These are phyloP conservation scores for Ormosia semicastrata DNA, from an alignment of 306 rosid species.

Conservation along the genomic window DNA sequence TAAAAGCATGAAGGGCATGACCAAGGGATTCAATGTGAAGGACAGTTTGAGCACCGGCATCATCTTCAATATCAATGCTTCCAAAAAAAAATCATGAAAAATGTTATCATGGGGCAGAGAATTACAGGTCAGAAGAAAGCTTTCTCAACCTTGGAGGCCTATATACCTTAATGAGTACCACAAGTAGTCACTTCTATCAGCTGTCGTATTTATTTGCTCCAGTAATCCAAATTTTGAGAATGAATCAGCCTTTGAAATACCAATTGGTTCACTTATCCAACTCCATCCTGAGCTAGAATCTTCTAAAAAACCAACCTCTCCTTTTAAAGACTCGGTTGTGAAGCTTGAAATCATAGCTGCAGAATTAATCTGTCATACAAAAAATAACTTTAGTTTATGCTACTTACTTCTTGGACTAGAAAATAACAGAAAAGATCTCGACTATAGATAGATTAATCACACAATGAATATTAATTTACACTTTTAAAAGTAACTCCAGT, in stretches of 20 bases:
- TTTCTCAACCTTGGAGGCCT: not conserved
- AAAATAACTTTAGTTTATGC: not conserved
- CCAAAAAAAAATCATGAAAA: constrained; percentile 1
- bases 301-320: constrained; percentile 39
- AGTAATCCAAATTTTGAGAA: constrained; percentile 55
- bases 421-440: not conserved
- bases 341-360: constrained; percentile 50
- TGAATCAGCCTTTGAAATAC: constrained; percentile 63
- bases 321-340: constrained; percentile 39
- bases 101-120: not conserved
- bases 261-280: constrained; percentile 73
- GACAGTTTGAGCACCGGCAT: constrained; percentile 43
- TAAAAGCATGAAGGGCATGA: constrained; percentile 59
- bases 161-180: constrained; percentile 76
- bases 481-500: not conserved
- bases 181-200: constrained; percentile 74
- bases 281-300: constrained; percentile 56
- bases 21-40: constrained; percentile 76
- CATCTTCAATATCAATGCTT: constrained; percentile 53
- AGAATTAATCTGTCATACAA: constrained; percentile 56
- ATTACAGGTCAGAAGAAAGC: constrained; percentile 2
- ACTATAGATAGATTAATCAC: not conserved
- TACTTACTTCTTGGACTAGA: not conserved
- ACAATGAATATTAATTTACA: not conserved
- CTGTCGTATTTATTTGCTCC: constrained; percentile 77